phyloP scores from a whole-genome alignment of 805 yeast species.

The Cyberlindnera euphorbiiphila region DNA sequence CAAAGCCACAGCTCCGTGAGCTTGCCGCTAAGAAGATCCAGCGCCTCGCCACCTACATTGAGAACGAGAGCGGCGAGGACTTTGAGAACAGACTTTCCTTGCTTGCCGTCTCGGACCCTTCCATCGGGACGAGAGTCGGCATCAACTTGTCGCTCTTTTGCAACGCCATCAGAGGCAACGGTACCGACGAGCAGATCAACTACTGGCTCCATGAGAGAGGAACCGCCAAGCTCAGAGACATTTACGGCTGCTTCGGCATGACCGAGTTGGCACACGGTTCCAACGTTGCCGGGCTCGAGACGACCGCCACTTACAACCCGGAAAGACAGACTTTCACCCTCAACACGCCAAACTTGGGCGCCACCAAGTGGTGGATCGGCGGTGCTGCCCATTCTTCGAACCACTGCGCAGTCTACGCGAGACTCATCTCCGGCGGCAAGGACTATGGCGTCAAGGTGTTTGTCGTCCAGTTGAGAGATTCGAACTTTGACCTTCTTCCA shows the following conservation, averaged over 20 bases:
- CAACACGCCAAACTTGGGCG: constrained; percentile 86
- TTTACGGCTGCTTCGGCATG: constrained; percentile 86
- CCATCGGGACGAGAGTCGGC: constrained; percentile 76
- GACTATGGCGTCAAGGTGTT: constrained; percentile 95
- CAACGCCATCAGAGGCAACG: constrained; percentile 79
- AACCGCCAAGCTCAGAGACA: constrained; percentile 51
- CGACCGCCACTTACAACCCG: constrained; percentile 79
- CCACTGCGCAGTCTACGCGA: constrained; percentile 78
- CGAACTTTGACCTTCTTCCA: constrained; percentile 55
- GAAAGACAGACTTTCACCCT: constrained; percentile 64
- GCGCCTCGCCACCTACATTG: constrained; percentile 60
- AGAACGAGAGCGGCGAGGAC: constrained; percentile 32
- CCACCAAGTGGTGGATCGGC: constrained; percentile 98
- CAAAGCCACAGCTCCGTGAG: constrained; percentile 55
- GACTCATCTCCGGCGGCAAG: constrained; percentile 73
- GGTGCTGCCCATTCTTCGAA: constrained; percentile 96
- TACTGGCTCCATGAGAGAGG: constrained; percentile 80
- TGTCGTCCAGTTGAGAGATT: constrained; percentile 86
- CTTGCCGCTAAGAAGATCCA: constrained; percentile 57
- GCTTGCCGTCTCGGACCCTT: constrained; percentile 70
- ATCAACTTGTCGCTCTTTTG: constrained; percentile 85
- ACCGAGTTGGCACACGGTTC: constrained; percentile 93
- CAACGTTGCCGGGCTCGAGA: constrained; percentile 88
- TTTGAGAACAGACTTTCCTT: constrained; percentile 59
- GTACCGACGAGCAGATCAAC: constrained; percentile 75